Conservation (phyloP, 495 filamentous ascomycete genomes). For the Hypoxylon fragiforme region DNA sequence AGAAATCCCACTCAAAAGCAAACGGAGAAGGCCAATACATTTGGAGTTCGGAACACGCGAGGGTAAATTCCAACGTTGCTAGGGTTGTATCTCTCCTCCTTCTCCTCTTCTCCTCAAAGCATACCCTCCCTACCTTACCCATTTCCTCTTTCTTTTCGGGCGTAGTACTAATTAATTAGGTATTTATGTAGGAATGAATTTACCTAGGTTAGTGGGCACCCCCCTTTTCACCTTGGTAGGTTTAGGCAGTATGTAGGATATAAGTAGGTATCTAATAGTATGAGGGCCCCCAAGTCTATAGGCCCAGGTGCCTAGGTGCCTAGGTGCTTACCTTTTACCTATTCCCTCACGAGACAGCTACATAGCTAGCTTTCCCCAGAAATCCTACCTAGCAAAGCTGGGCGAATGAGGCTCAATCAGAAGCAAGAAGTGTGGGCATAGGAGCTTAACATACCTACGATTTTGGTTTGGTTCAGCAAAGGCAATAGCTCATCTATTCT, state of each 20-base stretch:
- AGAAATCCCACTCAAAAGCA: constrained; percentile 1
- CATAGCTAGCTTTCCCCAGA: constrained; percentile 23
- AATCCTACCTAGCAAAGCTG: constrained; percentile 25
- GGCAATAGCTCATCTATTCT: constrained; percentile 1
- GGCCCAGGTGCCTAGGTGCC: background rate
- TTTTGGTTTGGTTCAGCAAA: constrained; percentile 10
- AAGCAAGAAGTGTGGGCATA: background rate
- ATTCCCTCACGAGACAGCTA: constrained; percentile 11
- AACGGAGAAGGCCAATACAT: constrained; percentile 10
- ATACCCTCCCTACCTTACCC: background rate
- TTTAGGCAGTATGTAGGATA: too few species aligned
- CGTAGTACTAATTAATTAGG: constrained; percentile 1
- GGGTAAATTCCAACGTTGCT: background rate
- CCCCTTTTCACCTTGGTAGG: too few species aligned
- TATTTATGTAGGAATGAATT: background rate
- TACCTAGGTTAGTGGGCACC: too few species aligned
- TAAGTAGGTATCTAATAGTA: too few species aligned
- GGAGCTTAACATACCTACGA: background rate
- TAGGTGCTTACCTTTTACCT: background rate
- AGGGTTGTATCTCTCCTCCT: background rate
- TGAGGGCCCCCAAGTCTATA: background rate
- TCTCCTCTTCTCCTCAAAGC: background rate
- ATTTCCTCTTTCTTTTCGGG: constrained; percentile 4
- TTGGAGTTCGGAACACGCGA: constrained; percentile 3
- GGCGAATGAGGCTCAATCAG: constrained; percentile 24